phyloP scores from a whole-genome alignment of 495 filamentous ascomycete genomes.

The Physcia stellaris region DNA sequence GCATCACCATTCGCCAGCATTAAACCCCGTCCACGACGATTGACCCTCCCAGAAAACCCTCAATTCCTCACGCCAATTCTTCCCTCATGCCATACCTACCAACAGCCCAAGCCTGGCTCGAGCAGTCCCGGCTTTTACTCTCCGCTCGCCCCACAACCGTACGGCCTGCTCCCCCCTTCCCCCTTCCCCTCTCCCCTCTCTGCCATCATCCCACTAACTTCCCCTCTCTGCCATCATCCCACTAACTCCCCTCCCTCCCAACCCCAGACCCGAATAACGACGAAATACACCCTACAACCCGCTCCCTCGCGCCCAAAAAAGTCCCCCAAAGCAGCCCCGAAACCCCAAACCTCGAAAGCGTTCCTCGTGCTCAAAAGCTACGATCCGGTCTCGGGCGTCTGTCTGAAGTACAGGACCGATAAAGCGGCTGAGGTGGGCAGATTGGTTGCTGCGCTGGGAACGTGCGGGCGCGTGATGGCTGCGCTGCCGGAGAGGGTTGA shows the following conservation, averaged over 20 bases:
- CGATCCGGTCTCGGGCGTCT: constrained; percentile 66
- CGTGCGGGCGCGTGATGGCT: constrained; percentile 14
- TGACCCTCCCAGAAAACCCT: too few species aligned
- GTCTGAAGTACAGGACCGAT: constrained; percentile 80
- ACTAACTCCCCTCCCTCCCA: too few species aligned
- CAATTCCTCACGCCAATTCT: too few species aligned
- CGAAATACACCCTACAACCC: constrained; percentile 58
- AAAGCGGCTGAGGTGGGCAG: constrained; percentile 83
- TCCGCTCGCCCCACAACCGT: constrained; percentile 52
- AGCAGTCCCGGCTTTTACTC: constrained; percentile 47
- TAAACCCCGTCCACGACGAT: too few species aligned
- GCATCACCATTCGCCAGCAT: too few species aligned
- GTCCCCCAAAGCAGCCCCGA: constrained; percentile 12
- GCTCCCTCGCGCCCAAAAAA: constrained; percentile 7
- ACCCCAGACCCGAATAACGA: constrained; percentile 68
- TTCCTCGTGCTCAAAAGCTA: constrained; percentile 77
- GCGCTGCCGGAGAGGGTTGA: constrained; percentile 10
- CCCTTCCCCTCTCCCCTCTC: background rate
- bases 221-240: constrained; percentile 7
- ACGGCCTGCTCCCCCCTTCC: constrained; percentile 15
- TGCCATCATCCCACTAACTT: constrained; percentile 6
- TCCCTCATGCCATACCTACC: constrained; percentile 55
- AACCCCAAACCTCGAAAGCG: constrained; percentile 33
- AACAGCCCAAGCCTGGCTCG: constrained; percentile 47
- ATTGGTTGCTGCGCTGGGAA: constrained; percentile 59